These are phyloP conservation scores for Petunia secreta DNA, from an alignment of 257 asterid genomes.

Conservation along the genomic window DNA sequence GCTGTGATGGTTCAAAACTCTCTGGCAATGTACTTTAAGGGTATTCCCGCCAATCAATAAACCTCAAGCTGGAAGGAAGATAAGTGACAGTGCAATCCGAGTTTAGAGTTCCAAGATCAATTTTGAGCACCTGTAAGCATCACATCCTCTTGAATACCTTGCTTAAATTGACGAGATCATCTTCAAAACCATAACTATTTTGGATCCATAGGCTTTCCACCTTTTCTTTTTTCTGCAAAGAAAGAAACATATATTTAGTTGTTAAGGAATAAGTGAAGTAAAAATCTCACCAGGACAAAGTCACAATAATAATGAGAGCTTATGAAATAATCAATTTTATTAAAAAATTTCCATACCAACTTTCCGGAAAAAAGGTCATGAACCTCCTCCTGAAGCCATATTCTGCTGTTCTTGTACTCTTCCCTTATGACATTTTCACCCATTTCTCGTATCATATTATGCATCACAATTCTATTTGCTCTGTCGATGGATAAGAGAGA, in stretches of 20 bases:
- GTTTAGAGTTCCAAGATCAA: background rate
- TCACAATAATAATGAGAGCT: background rate
- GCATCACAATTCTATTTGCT: background rate
- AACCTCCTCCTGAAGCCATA: constrained; percentile 18
- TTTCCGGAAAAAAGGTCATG: background rate
- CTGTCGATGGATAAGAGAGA: background rate
- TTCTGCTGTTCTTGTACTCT: background rate
- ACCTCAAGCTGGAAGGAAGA: constrained; percentile 14
- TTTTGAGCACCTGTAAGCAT: background rate
- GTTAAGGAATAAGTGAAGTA: background rate
- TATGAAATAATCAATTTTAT: background rate
- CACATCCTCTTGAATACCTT: background rate
- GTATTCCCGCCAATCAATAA: background rate
- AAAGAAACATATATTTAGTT: background rate
- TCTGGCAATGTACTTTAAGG: constrained; percentile 22
- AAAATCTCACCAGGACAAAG: background rate
- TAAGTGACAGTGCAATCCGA: background rate
- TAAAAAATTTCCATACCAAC: background rate
- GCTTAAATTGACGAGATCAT: background rate
- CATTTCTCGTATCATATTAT: constrained; percentile 13
- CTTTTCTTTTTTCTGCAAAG: background rate
- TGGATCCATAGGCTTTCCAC: background rate
- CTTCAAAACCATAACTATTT: background rate
- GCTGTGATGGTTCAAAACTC: background rate
- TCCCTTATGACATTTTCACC: background rate